Percentiles rank a stretch among this genome's conserved stretches.
These are phyloP conservation scores for Phytophthora gonapodyides DNA, from an alignment of 352 stramenopile genomes.

Conservation along the genomic window DNA sequence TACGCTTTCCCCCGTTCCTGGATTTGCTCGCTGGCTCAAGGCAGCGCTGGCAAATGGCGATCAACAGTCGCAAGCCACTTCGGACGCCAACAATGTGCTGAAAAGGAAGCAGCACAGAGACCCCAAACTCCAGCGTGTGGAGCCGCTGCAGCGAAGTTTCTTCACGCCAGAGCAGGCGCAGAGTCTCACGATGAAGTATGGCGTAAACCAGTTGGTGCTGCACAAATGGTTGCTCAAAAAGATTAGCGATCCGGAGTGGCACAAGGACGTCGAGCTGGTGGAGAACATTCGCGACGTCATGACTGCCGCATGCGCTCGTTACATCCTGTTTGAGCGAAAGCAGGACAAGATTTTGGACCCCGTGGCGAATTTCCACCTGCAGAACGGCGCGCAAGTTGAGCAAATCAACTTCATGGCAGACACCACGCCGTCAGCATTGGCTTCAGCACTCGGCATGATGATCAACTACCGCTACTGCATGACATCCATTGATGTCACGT, in stretches of 20 bases:
- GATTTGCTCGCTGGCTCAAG: slow-evolving; percentile 76
- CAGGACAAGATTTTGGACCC: slow-evolving; percentile 81
- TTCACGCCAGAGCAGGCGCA: slow-evolving; percentile 60
- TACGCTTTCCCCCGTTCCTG: slow-evolving; percentile 80
- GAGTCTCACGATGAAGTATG: slow-evolving; percentile 60
- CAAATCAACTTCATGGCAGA: slow-evolving; percentile 86
- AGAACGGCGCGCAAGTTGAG: slow-evolving; percentile 86
- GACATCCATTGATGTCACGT: slow-evolving; percentile 76
- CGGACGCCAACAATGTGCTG: slow-evolving; percentile 25
- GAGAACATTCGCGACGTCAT: slow-evolving; percentile 58
- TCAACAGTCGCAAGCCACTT: slow-evolving; percentile 22
- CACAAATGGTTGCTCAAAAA: slow-evolving; percentile 76
- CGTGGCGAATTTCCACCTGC: slow-evolving; percentile 86
- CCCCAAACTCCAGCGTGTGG: slow-evolving; percentile 19
- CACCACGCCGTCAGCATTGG: slow-evolving; percentile 50
- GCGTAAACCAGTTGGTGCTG: slow-evolving; percentile 55
- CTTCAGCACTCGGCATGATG: slow-evolving; percentile 71
- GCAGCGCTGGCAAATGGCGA: slow-evolving; percentile 38
- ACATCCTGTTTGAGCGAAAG: slow-evolving; percentile 83
- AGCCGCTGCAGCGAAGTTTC: slow-evolving; percentile 42
- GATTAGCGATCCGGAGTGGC: slow-evolving; percentile 52
- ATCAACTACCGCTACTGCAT: slow-evolving; percentile 91
- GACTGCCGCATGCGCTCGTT: slow-evolving; percentile 62
- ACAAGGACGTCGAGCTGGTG: slow-evolving; percentile 51
- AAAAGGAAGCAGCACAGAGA: slow-evolving; percentile 21